Percentiles rank a stretch among this genome's conserved stretches.
These are phyloP conservation scores for Pleomassaria siparia DNA, from an alignment of 2,329 filamentous ascomycete species.

Conservation along the genomic window DNA sequence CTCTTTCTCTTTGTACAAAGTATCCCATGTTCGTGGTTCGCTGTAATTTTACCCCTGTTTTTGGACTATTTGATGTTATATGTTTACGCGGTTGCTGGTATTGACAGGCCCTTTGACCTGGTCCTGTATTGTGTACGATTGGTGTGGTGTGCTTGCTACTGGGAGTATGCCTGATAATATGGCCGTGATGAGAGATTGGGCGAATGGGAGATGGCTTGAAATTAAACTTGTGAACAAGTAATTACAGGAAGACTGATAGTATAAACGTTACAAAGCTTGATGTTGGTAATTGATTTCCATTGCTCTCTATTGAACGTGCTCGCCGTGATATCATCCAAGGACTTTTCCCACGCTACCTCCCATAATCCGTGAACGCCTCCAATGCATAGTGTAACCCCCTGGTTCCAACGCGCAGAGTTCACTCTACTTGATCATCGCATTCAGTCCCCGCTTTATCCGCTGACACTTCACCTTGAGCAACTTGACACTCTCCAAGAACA, in stretches of 20 bases:
- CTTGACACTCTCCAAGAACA: slow-evolving; percentile 88
- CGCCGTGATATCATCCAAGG: background rate
- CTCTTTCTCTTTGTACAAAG: background rate
- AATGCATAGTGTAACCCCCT: slow-evolving; percentile 1
- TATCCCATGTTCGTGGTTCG: background rate
- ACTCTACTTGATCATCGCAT: slow-evolving; percentile 42
- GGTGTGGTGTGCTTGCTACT: too few relatives aligned
- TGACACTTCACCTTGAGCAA: slow-evolving; percentile 83
- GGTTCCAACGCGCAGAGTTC: background rate
- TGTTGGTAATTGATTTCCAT: background rate
- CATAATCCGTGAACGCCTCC: slow-evolving; percentile 2
- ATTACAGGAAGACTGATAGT: background rate
- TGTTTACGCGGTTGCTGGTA: background rate
- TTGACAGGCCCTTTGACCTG: too few relatives aligned
- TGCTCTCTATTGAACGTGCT: background rate
- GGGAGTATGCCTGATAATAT: too few relatives aligned
- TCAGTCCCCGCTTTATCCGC: slow-evolving; percentile 69
- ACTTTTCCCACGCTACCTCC: background rate
- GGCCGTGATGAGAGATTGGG: too few relatives aligned
- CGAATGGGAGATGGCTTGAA: too few relatives aligned
- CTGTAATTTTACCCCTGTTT: background rate
- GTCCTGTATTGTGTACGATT: too few relatives aligned
- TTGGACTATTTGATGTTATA: background rate
- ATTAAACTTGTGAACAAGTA: too few relatives aligned
- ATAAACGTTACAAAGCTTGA: background rate